These are phyloP conservation scores for Solanum stenotomum DNA, from an alignment of 257 asterid species.

Conservation along the genomic window DNA sequence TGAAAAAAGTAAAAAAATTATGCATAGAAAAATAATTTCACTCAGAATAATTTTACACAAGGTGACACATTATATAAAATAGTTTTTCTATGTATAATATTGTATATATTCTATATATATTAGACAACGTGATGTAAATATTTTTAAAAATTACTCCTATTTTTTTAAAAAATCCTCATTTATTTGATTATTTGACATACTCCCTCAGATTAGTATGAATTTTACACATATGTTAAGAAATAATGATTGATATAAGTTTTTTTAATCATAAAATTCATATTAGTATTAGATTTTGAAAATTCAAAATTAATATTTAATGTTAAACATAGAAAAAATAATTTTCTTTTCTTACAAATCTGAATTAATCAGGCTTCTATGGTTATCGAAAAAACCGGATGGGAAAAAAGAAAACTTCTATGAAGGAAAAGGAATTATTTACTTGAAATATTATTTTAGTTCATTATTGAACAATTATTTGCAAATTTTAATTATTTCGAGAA, in stretches of 20 bases:
- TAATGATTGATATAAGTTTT: too few species aligned
- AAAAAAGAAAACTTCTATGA: not conserved
- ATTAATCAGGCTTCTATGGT: too few species aligned
- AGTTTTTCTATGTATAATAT: too few species aligned
- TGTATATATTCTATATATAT: too few species aligned
- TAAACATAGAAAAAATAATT: not conserved
- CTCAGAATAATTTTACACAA: too few species aligned
- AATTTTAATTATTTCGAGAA: not conserved
- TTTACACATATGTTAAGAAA: not conserved
- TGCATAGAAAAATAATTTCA: not conserved
- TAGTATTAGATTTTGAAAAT: too few species aligned
- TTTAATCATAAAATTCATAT: too few species aligned
- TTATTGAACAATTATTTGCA: not conserved
- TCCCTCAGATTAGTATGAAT: too few species aligned
- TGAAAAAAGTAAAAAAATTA: too few species aligned
- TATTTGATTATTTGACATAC: not conserved
- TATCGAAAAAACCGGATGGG: not conserved
- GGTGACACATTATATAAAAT: not conserved
- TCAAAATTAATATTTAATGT: not conserved
- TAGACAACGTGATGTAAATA: not conserved
- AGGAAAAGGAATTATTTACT: not conserved
- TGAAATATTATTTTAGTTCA: not conserved
- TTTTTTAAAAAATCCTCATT: too few species aligned
- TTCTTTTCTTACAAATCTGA: too few species aligned
- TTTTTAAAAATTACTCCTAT: too few species aligned